Conservation (phyloP, 495 filamentous ascomycete genomes). For the Thermothielavioides terrestris region DNA sequence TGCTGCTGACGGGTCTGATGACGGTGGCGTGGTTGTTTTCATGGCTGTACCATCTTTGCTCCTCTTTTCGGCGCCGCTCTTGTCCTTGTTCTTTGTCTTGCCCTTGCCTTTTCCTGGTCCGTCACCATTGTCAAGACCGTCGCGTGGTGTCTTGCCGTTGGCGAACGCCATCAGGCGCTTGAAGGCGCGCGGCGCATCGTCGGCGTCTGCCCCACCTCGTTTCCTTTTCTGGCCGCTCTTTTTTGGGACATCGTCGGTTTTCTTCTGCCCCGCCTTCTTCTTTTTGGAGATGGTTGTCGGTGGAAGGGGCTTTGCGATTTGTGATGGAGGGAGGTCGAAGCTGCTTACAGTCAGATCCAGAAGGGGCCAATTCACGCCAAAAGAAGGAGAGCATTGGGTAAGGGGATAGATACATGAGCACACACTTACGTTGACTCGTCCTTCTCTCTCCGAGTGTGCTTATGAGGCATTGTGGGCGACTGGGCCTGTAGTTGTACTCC, state of each 20-base stretch:
- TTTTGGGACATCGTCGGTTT: constrained; percentile 13
- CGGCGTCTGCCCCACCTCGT: constrained; percentile 39
- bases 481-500: too few species aligned
- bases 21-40: neutral
- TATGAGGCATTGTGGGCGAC: constrained; percentile 62
- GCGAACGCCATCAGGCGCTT: constrained; percentile 66
- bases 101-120: constrained; percentile 38
- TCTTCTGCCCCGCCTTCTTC: constrained; percentile 24
- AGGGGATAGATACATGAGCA: neutral
- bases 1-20: neutral
- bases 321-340: constrained; percentile 68
- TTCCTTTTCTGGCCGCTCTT: constrained; percentile 34
- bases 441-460: constrained; percentile 60
- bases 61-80: constrained; percentile 11
- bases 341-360: constrained; percentile 27
- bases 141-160: constrained; percentile 46
- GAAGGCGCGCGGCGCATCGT: constrained; percentile 86
- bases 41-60: too few species aligned
- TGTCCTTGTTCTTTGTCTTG: constrained; percentile 35
- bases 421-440: constrained; percentile 36
- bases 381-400: neutral
- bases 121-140: constrained; percentile 62
- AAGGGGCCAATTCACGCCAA: too few species aligned
- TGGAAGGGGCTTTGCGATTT: constrained; percentile 61
- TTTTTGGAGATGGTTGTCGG: constrained; percentile 39